phyloP scores from a whole-genome alignment of 352 stramenopile species.

The Pythium sp. region DNA sequence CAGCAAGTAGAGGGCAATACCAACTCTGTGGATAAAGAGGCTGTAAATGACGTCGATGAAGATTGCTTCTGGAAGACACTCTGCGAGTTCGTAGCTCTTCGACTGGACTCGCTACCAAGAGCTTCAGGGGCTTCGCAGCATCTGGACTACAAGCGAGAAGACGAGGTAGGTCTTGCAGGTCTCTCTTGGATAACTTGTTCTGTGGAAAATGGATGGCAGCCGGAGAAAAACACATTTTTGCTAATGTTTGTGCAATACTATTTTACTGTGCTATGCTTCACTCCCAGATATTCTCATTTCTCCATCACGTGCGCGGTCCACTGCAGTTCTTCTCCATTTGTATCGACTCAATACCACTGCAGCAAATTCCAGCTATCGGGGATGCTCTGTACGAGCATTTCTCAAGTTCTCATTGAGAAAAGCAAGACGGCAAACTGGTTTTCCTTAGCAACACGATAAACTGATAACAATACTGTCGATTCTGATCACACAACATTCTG shows the following conservation, averaged over 20 bases:
- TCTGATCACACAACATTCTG: not conserved
- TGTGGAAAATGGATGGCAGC: not conserved
- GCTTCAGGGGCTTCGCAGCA: not conserved
- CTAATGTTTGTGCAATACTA: not conserved
- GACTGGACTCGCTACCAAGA: conserved; percentile 11
- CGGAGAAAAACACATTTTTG: not conserved
- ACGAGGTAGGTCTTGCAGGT: conserved; percentile 27
- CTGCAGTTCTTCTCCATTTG: conserved; percentile 34
- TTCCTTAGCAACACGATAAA: not conserved
- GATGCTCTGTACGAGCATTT: conserved; percentile 24
- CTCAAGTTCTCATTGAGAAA: not conserved
- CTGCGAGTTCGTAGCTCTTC: conserved; percentile 26
- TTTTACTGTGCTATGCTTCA: not conserved
- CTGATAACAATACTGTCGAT: not conserved
- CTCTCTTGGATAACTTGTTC: not conserved
- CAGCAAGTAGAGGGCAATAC: not conserved
- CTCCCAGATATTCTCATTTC: conserved; percentile 26
- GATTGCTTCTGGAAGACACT: conserved; percentile 29
- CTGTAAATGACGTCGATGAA: not conserved
- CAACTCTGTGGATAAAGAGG: not conserved
- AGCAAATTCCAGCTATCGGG: conserved; percentile 20
- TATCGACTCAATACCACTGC: conserved; percentile 20
- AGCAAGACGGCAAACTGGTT: not conserved
- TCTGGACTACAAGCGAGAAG: conserved; percentile 38
- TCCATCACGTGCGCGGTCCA: conserved; percentile 31